Conservation (phyloP, 345 rosid species). For the Raphanus sativus region DNA sequence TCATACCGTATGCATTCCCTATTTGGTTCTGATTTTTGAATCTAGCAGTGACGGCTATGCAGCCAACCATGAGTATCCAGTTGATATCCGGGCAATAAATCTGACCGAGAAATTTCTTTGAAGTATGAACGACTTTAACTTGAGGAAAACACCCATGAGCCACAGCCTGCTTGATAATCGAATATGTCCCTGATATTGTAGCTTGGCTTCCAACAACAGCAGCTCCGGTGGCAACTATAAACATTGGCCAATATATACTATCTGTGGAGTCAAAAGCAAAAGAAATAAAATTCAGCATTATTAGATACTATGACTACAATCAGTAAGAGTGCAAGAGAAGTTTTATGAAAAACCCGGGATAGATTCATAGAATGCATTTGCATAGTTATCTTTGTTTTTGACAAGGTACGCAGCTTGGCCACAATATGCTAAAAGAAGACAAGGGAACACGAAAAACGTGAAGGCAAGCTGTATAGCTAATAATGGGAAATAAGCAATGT, state of each 20-base stretch:
- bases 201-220: neutral
- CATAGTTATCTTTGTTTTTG: conserved; percentile 51
- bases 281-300: conserved; percentile 12
- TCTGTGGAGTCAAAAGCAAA: conserved; percentile 10
- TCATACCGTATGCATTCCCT: neutral
- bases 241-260: neutral
- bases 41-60: neutral
- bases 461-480: conserved; percentile 84
- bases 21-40: neutral
- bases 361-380: conserved; percentile 78
- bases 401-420: conserved; percentile 98
- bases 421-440: conserved; percentile 88
- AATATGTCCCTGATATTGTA: neutral
- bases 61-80: neutral
- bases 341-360: conserved; percentile 61
- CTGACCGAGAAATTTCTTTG: neutral
- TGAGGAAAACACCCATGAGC: neutral
- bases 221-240: neutral
- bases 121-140: neutral
- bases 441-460: conserved; percentile 84
- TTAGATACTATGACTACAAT: neutral
- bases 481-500: conserved; percentile 86
- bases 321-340: neutral
- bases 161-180: neutral
- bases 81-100: neutral